Conservation (phyloP, 805 yeast genomes). For the Schizosaccharomyces pombe region DNA sequence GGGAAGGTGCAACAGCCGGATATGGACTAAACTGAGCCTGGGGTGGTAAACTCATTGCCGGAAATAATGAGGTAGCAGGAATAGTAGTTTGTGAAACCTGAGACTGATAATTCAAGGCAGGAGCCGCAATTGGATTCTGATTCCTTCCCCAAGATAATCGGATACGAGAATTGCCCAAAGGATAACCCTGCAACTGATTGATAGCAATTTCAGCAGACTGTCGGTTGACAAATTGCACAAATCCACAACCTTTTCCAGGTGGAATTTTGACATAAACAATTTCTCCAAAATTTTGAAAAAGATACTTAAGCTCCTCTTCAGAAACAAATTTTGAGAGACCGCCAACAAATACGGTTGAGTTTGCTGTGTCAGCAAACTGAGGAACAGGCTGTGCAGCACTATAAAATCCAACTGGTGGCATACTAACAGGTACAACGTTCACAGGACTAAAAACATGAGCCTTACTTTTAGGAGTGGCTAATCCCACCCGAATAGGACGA, state of each 20-base stretch:
- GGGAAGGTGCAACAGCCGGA: conserved; percentile 12
- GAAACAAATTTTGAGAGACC: conserved; percentile 38
- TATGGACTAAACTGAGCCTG: conserved; percentile 17
- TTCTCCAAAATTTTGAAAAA: conserved; percentile 46
- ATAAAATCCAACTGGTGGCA: conserved; percentile 15
- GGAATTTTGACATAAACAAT: conserved; percentile 63
- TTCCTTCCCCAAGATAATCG: conserved; percentile 78
- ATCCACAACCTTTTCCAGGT: conserved; percentile 64
- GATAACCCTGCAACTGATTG: conserved; percentile 70
- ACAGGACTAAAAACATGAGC: conserved; percentile 9
- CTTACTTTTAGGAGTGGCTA: conserved; percentile 33
- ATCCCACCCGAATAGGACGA: conserved; percentile 54
- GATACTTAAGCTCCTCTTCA: conserved; percentile 35
- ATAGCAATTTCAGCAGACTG: conserved; percentile 72
- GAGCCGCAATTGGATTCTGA: conserved; percentile 13
- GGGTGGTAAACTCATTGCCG: conserved; percentile 16
- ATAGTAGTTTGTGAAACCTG: conserved; percentile 12
- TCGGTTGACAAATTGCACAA: conserved; percentile 58
- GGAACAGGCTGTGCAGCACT: conserved; percentile 14
- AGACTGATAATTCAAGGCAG: conserved; percentile 15
- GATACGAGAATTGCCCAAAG: conserved; percentile 61
- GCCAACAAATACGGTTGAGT: conserved; percentile 50
- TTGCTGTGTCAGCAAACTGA: conserved; percentile 51
- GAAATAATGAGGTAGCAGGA: conserved; percentile 16
- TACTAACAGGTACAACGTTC: conserved; percentile 14